Base-by-base conservation (phyloP, 2,329 filamentous ascomycete genomes). In the Aspergillus uvarum region DNA sequence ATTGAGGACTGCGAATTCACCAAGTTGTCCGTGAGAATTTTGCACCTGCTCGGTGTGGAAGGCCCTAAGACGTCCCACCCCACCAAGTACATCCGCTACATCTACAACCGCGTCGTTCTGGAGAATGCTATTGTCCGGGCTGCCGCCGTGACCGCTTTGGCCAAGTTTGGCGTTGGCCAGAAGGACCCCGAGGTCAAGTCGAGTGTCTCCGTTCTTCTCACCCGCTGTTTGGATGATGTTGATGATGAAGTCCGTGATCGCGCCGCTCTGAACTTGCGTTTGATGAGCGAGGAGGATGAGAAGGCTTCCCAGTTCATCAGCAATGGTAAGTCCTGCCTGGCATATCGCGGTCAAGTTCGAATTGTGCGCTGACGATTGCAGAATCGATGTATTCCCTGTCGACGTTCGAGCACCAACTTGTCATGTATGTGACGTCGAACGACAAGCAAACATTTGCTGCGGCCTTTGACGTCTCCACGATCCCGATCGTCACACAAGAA, bases 1-100 rank as follows among this genome's bases (percentile, higher is more conserved):
- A 99, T 99, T 66, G 95, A 99, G 78, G 95, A 99, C 76, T 99
- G 95, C 80, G 95, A 99, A 75, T 99, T 98, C 77, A 97, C 95
- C 29, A 99, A 99, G 80, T 84, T 99, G 63, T 94, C 95, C 31
- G 94, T 99, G 51, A 89, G 95, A 61, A 96, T 99, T 68, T 81
- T 99, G 58, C 94, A 99, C 77, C 85, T 99, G 21, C 88, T 99
- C 48, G 95, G 95, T 70, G 84, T 94, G 29, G 95, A 99, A 80
- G 95, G 95, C 0, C 95, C 95, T 64, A 96, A 95, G 81, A 97
- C 94, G 3, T 88, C 91, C 16, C 91, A 97, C 70, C 95, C 95
- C 0, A 98, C 95, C 59, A 98, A 99, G 83, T 99, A 97, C 76
- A 96, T 99, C 69, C 91, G 95, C 59, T 99, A 98, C 78, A 99